A percentile compares a stretch with the other conserved stretches of the same genome.
Evolutionary conservation across 345 rosid genomes (phyloP).

Genomic region (Reutealis trisperma): DNA sequence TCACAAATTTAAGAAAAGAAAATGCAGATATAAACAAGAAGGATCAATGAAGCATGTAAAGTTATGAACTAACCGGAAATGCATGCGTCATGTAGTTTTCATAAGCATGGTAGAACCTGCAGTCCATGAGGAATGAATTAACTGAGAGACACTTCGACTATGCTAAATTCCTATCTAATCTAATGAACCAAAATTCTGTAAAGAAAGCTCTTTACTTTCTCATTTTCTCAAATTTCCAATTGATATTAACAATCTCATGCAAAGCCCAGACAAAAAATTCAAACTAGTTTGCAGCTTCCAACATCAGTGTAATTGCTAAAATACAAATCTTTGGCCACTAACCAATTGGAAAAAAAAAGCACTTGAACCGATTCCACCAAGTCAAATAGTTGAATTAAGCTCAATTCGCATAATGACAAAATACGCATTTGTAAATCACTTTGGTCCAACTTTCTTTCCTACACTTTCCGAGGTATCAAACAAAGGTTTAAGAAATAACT

Average conservation of each 20-base stretch:
- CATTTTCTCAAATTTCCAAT: not conserved
- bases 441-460: not conserved
- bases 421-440: not conserved
- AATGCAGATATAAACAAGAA: not conserved
- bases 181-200: not conserved
- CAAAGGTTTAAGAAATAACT: not conserved
- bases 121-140: conserved; percentile 3
- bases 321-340: not conserved
- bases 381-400: not conserved
- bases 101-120: conserved; percentile 95
- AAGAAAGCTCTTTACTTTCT: not conserved
- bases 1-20: not conserved
- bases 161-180: not conserved
- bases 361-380: not conserved
- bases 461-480: not conserved
- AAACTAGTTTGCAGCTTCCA: not conserved
- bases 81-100: conserved; percentile 87
- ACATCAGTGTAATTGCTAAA: not conserved
- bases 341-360: conserved; percentile 1
- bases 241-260: not conserved
- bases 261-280: not conserved
- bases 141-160: not conserved
- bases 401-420: not conserved
- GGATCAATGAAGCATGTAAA: not conserved
- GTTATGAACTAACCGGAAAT: conserved; percentile 67